Evolutionary conservation across 2,329 filamentous ascomycete genomes (phyloP).

Genomic region (Trichoderma sp.): DNA sequence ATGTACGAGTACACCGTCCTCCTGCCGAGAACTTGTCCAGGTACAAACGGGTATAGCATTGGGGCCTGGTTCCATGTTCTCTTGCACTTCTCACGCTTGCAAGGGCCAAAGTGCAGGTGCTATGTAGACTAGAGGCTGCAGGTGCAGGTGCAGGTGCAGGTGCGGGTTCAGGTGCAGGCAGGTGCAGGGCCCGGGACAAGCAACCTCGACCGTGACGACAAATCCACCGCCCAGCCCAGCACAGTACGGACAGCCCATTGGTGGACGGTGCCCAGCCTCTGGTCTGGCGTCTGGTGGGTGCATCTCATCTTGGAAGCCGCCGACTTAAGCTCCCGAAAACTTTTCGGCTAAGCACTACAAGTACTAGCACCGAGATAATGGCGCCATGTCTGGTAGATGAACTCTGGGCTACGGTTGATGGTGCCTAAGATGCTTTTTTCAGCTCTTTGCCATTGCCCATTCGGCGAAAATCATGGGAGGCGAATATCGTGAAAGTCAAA

Average conservation of each 20-base stretch:
- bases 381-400: slow-evolving; percentile 2
- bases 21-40: not conserved
- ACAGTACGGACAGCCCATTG: not conserved
- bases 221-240: not conserved
- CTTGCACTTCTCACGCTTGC: not conserved
- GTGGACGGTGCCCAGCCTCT: not conserved
- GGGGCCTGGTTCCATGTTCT: not conserved
- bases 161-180: not conserved
- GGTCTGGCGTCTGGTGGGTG: not conserved
- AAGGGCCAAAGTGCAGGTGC: not conserved
- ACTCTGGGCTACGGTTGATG: not conserved
- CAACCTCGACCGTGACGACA: slow-evolving; percentile 6
- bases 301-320: slow-evolving; percentile 15
- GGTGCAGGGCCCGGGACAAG: not conserved
- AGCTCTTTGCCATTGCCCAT: not conserved
- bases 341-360: slow-evolving; percentile 5
- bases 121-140: not conserved
- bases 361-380: not conserved
- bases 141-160: not conserved
- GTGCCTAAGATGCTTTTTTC: slow-evolving; percentile 2
- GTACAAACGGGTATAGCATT: not conserved
- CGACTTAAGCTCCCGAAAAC: slow-evolving; percentile 16
- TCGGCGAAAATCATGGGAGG: not conserved
- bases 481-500: slow-evolving; percentile 5
- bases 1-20: not conserved